Conservation (phyloP, 2,329 filamentous ascomycete genomes). For the Karstenula rhodostoma region DNA sequence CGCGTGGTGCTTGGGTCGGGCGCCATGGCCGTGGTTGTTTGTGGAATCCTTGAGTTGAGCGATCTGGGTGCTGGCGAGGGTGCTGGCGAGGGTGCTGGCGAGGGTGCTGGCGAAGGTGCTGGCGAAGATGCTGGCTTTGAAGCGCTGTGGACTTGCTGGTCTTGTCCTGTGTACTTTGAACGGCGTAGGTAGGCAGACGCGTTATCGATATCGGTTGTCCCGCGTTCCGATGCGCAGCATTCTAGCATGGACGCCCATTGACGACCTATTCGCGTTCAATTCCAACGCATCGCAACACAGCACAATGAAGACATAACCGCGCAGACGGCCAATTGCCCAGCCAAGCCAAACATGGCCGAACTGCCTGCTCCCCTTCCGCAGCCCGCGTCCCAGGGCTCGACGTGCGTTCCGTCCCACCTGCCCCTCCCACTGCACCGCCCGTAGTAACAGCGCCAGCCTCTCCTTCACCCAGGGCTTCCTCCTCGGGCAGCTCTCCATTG, state of each 20-base stretch:
- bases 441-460: conserved; percentile 62
- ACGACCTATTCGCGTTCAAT: background rate
- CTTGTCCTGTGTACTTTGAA: background rate
- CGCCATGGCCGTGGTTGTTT: conserved; percentile 19
- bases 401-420: conserved; percentile 21
- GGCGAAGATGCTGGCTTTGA: background rate
- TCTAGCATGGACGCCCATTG: background rate
- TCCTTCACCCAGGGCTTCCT: conserved; percentile 95
- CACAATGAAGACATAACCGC: conserved; percentile 14
- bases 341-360: conserved; percentile 6
- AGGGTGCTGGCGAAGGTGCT: background rate
- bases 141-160: too few species aligned
- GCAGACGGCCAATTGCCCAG: background rate
- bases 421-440: conserved; percentile 12
- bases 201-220: conserved; percentile 24
- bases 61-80: background rate
- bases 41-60: conserved; percentile 14
- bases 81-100: background rate
- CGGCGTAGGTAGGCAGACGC: background rate
- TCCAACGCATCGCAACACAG: background rate
- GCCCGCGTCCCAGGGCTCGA: conserved; percentile 30
- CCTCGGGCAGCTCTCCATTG: conserved; percentile 90
- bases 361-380: conserved; percentile 16
- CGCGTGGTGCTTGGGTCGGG: conserved; percentile 27
- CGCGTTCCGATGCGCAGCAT: conserved; percentile 13